Conservation (phyloP, 2,329 filamentous ascomycete species). For the Penicillium sp. region DNA sequence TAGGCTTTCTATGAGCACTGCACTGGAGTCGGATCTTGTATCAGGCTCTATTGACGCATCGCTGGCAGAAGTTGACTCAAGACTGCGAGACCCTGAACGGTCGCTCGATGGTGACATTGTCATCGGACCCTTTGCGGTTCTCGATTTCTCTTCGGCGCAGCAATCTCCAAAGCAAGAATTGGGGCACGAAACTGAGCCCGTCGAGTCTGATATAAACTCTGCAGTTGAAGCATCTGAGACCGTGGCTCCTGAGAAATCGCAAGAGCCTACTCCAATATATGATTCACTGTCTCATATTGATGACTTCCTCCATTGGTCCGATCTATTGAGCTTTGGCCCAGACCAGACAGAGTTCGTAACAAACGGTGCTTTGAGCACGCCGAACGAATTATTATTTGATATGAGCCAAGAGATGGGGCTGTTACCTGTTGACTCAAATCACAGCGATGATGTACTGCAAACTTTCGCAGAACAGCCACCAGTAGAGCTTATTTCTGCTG, state of each 20-base stretch:
- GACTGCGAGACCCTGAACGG: slow-evolving; percentile 23
- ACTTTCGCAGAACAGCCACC: slow-evolving; percentile 10
- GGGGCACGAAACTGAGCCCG: background rate
- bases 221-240: background rate
- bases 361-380: slow-evolving; percentile 14
- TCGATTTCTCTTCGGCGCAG: slow-evolving; percentile 21
- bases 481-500: slow-evolving; percentile 5
- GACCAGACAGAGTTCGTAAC: slow-evolving; percentile 18
- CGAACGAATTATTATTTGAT: slow-evolving; percentile 15
- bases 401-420: slow-evolving; percentile 7
- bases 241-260: slow-evolving; percentile 5
- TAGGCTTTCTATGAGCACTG: slow-evolving; percentile 32
- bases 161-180: background rate
- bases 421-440: background rate
- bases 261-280: slow-evolving; percentile 14
- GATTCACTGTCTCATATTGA: slow-evolving; percentile 26
- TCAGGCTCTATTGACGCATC: slow-evolving; percentile 34
- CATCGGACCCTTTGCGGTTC: slow-evolving; percentile 32
- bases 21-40: slow-evolving; percentile 25
- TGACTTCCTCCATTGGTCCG: slow-evolving; percentile 35
- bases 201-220: background rate
- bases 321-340: slow-evolving; percentile 31
- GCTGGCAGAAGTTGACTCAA: slow-evolving; percentile 31
- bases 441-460: background rate
- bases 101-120: slow-evolving; percentile 20